Percentiles rank a stretch among this genome's conserved stretches.
These are phyloP conservation scores for Sphaerulina musiva DNA, from an alignment of 2,329 filamentous ascomycete species.

Conservation along the genomic window DNA sequence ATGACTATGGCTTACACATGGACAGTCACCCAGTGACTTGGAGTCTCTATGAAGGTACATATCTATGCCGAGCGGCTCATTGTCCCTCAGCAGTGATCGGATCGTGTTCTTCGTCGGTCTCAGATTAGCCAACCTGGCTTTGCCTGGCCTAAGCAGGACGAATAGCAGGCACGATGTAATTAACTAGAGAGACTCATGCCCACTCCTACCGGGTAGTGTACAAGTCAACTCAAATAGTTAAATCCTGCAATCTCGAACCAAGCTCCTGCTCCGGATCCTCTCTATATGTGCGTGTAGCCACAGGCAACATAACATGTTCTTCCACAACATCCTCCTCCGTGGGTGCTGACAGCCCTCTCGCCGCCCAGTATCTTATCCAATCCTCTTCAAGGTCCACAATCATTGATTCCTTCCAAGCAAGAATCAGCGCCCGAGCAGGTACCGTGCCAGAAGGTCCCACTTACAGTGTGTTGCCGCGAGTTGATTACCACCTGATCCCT, in stretches of 20 bases:
- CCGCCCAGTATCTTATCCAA: neutral
- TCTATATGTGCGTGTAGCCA: neutral
- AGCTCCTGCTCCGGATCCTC: neutral
- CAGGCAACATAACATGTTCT: neutral
- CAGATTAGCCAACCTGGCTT: too few species aligned
- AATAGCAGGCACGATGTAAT: too few species aligned
- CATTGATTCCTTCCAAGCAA: neutral
- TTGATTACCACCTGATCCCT: neutral
- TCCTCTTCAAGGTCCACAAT: neutral
- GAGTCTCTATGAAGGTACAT: neutral
- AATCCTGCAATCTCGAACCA: neutral
- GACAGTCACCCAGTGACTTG: neutral
- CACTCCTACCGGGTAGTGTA: too few species aligned
- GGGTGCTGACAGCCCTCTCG: neutral
- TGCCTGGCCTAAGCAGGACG: too few species aligned
- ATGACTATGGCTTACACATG: too few species aligned
- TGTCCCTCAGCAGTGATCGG: too few species aligned
- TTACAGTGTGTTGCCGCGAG: neutral
- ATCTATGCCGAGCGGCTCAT: too few species aligned
- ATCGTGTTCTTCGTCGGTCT: too few species aligned
- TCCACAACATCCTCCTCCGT: neutral
- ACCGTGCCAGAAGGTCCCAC: neutral
- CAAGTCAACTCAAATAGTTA: neutral
- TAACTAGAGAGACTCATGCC: too few species aligned
- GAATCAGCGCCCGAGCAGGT: neutral